These are phyloP conservation scores for Claviceps humidiphila DNA, from an alignment of 2,329 filamentous ascomycete species.

Conservation along the genomic window DNA sequence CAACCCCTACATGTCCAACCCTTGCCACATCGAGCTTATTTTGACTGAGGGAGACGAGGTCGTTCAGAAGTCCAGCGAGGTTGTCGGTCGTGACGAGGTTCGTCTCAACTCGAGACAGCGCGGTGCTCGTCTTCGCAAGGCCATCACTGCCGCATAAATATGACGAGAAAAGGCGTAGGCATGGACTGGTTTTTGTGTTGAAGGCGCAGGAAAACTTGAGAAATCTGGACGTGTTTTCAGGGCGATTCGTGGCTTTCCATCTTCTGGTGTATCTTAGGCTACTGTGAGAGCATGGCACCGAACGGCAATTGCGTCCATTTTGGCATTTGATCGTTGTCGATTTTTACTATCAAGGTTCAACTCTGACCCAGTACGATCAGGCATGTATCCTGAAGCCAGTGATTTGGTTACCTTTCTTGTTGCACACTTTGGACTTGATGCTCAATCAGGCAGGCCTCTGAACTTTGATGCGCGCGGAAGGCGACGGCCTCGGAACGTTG, in stretches of 20 bases:
- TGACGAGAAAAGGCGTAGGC: constrained; percentile 11
- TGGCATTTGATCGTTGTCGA: too few species aligned
- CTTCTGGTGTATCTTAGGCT: constrained; percentile 25
- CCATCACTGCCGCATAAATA: constrained; percentile 48
- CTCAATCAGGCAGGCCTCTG: too few species aligned
- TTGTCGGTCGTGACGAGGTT: constrained; percentile 47
- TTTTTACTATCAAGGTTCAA: too few species aligned
- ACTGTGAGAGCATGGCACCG: constrained; percentile 25
- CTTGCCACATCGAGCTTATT: constrained; percentile 99
- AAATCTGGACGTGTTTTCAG: constrained; percentile 9
- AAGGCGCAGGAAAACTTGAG: constrained; percentile 6
- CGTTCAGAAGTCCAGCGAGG: constrained; percentile 88
- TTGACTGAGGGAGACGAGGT: constrained; percentile 94
- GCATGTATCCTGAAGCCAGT: too few species aligned
- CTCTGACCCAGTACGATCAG: too few species aligned
- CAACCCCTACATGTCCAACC: constrained; percentile 99
- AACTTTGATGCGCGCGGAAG: too few species aligned
- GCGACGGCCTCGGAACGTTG: too few species aligned
- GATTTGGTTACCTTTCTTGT: too few species aligned
- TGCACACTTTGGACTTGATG: too few species aligned
- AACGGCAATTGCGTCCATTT: constrained; percentile 21
- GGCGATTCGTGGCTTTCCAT: constrained; percentile 24
- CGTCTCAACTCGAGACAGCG: constrained; percentile 89
- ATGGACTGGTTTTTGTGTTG: constrained; percentile 5
- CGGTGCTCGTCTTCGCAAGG: constrained; percentile 52